Percentiles rank a stretch among this genome's conserved stretches.
Evolutionary conservation across 2,329 filamentous ascomycete genomes (phyloP).

Genomic region (Aspergillus aculeatinus): DNA sequence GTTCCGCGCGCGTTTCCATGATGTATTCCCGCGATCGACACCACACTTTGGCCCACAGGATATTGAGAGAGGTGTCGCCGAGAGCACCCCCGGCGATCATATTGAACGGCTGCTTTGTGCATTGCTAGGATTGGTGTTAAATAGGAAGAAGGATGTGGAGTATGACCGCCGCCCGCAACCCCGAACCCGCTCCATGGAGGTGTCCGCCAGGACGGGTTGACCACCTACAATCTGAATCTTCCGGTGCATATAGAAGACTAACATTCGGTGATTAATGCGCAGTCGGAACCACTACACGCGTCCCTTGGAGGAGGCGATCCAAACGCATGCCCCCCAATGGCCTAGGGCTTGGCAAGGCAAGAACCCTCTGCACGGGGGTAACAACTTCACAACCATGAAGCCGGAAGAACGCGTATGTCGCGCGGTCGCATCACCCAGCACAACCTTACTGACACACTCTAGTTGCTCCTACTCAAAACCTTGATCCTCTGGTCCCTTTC

Average conservation of each 20-base stretch:
- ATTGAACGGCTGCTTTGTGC: slow-evolving; percentile 88
- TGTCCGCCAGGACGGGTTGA: not conserved
- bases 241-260: slow-evolving; percentile 27
- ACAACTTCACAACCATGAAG: slow-evolving; percentile 78
- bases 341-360: slow-evolving; percentile 75
- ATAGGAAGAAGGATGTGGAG: slow-evolving; percentile 99
- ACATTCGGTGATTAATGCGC: slow-evolving; percentile 21
- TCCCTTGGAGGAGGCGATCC: slow-evolving; percentile 89
- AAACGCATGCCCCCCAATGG: slow-evolving; percentile 85
- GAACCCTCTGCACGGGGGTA: slow-evolving; percentile 78
- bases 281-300: slow-evolving; percentile 91
- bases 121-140: slow-evolving; percentile 80
- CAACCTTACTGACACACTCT: slow-evolving; percentile 17
- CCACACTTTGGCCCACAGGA: slow-evolving; percentile 93
- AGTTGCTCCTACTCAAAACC: slow-evolving; percentile 81
- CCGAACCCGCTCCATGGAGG: slow-evolving; percentile 7
- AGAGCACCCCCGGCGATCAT: slow-evolving; percentile 75
- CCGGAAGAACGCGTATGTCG: slow-evolving; percentile 73
- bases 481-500: slow-evolving; percentile 86
- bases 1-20: slow-evolving; percentile 91
- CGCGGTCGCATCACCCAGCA: not conserved
- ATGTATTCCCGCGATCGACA: slow-evolving; percentile 82
- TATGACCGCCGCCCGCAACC: slow-evolving; percentile 54
- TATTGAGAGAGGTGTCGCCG: slow-evolving; percentile 80
- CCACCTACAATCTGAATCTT: not conserved